phyloP scores from a whole-genome alignment of 768 basidiomycete species.

The Mrakia gelida region DNA sequence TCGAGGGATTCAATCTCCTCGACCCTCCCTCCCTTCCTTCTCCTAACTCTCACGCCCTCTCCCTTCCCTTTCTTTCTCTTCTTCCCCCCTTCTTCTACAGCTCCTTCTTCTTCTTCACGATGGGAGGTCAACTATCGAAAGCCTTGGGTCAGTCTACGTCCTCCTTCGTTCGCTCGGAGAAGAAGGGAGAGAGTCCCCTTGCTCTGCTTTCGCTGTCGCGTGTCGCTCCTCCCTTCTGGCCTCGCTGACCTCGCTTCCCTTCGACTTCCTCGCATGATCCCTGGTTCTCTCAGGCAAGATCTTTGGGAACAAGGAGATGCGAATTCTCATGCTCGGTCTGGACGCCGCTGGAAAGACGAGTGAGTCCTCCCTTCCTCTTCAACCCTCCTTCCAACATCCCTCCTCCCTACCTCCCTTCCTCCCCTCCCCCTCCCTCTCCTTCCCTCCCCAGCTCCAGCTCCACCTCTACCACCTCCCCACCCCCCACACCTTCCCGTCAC shows the following conservation, averaged over 20 bases:
- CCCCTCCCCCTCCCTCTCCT: not conserved
- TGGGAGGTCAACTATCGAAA: constrained; percentile 29
- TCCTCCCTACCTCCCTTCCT: constrained; percentile 10
- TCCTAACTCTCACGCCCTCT: not conserved
- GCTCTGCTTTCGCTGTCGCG: constrained; percentile 2
- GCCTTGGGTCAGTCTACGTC: constrained; percentile 21
- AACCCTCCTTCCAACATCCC: not conserved
- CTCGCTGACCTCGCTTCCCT: not conserved
- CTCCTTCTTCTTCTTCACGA: not conserved
- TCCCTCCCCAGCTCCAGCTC: not conserved
- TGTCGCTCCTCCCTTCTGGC: not conserved
- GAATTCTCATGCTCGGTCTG: constrained; percentile 90
- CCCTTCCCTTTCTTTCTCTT: not conserved
- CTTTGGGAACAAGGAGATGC: constrained; percentile 99
- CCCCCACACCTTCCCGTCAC: not conserved
- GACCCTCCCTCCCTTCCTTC: not conserved
- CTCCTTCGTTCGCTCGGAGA: not conserved
- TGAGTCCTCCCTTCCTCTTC: constrained; percentile 49
- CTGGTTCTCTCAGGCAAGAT: constrained; percentile 60
- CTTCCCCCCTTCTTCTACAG: not conserved
- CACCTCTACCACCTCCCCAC: not conserved
- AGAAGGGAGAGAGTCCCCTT: too few relatives aligned
- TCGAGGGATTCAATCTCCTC: not conserved
- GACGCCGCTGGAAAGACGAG: constrained; percentile 99
- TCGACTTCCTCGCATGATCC: not conserved